These are phyloP conservation scores for Solanum chmielewskii DNA, from an alignment of 257 asterid genomes.

Conservation along the genomic window DNA sequence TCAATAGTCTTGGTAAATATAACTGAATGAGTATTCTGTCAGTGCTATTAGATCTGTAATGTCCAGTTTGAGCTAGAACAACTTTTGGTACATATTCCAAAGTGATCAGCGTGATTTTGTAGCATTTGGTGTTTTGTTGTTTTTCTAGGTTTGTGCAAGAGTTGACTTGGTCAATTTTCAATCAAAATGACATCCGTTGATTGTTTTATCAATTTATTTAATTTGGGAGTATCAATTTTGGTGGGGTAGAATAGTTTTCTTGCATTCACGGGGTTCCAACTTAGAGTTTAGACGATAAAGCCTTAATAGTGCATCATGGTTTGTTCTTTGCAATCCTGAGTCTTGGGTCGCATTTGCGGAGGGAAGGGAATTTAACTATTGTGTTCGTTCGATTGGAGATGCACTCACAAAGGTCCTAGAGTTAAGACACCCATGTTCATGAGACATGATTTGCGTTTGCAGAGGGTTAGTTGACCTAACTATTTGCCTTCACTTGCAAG, in stretches of 20 bases:
- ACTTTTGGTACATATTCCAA: background rate
- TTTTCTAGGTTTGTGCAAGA: background rate
- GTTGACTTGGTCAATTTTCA: background rate
- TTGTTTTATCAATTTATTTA: background rate
- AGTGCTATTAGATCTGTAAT: background rate
- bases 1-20: background rate
- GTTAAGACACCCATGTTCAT: no score
- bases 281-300: no score
- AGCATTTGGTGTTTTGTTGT: background rate
- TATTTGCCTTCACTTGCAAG: no score
- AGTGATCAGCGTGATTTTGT: background rate
- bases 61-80: background rate
- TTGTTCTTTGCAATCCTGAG: background rate
- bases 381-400: background rate
- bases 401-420: no score
- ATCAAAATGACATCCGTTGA: background rate
- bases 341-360: background rate
- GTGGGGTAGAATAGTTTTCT: background rate
- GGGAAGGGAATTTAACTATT: background rate
- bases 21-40: background rate
- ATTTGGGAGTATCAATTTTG: background rate
- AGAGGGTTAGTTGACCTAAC: no score
- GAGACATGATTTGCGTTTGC: no score
- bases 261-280: background rate
- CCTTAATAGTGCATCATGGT: background rate